Percentiles rank a stretch among this genome's conserved stretches.
Conservation (phyloP, 129 eudicot genomes). For the Saposhnikovia divaricata region DNA sequence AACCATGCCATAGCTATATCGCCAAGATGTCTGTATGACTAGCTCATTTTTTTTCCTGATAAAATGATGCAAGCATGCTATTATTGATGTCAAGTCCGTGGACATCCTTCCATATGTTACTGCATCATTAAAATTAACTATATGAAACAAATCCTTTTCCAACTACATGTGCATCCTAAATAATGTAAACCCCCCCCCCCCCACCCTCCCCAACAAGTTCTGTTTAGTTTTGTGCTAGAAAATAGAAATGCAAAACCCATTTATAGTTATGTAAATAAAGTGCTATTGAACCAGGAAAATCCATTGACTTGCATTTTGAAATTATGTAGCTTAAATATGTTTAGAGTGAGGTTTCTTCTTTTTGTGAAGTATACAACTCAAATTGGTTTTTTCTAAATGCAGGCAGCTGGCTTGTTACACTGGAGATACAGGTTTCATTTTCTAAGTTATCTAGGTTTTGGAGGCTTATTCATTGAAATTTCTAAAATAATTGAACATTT, state of each 20-base stretch:
- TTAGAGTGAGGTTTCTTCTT: conserved; percentile 7
- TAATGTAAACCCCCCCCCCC: neutral
- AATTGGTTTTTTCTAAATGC: conserved; percentile 13
- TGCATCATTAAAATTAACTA: neutral
- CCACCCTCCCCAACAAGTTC: neutral
- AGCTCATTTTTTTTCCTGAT: neutral
- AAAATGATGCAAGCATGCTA: neutral
- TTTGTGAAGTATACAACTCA: neutral
- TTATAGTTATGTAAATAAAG: neutral
- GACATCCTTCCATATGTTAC: neutral
- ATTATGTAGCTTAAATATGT: neutral
- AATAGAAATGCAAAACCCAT: neutral
- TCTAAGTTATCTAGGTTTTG: neutral
- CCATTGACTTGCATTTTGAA: neutral
- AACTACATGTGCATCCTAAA: neutral
- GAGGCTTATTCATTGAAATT: neutral
- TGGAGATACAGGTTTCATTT: conserved; percentile 57
- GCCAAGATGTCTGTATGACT: neutral
- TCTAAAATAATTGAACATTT: neutral
- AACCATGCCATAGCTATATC: neutral
- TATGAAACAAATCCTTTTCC: neutral
- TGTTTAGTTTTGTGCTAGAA: neutral
- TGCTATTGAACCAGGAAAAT: neutral
- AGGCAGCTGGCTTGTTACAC: conserved; percentile 72
- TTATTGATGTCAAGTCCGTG: neutral